Evolutionary conservation across 805 yeast species (phyloP), one percentile per base, ranked within the genome.

Genomic region (Wickerhamiella allomyrinae): DNA sequence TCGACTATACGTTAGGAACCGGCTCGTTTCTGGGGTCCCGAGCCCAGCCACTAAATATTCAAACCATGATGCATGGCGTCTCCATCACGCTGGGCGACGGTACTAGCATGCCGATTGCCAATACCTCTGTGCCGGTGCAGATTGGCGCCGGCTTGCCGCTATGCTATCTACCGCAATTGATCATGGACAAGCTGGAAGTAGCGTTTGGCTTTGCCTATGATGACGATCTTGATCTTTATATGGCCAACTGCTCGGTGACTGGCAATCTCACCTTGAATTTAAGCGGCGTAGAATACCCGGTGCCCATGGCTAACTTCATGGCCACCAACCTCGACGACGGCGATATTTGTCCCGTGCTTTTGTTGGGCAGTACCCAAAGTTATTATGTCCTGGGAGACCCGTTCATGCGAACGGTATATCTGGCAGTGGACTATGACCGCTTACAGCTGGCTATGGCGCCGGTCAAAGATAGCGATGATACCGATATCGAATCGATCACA

Each of bases 341-440:
- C 6, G 14, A 27, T 17, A 5, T n/a, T 7, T 27, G 31, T 8
- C 31, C 31, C 8, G 15, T 27, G 4, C 17, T 27, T 7, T n/a
- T 27, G 8, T 2, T 27, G 17, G 17, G 17, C 15, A 27, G 31
- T 17, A 5, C 15, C 7, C 31, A 27, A 9, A 17, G 17, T 4
- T 27, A 27, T n/a, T 44, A 55, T 33, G 66, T 77, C 44, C 62
- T 81, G 27, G 91, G 91, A 6, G 86, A 79, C 52, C 69, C 71
- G 39, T 71, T 80, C 53, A 59, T 82, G 46, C 66, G 82, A 44
- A 68, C 71, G 25, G 77, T 77, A 13, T 82, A 80, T 53, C 69
- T 74, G 15, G 85, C 78, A n/a, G 77, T 71, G 55, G 82, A 82
- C 55, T 61, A 78, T 39, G 83, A 77, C 24, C 70, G 69, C 49